Conservation (phyloP, 176 grass and related monocot species). For the sorghum (Sorghum bicolor) region Sorghum_bicolor_NCBIv3 NC_012871.2:4359501-4360000, state of each 20-base stretch:
- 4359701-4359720: constrained; percentile 59
- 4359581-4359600: constrained; percentile 57
- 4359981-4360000: constrained; percentile 27
- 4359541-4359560: constrained; percentile 37
- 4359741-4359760: constrained; percentile 59
- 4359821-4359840: constrained; percentile 61
- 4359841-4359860: constrained; percentile 61
- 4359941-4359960: constrained; percentile 65
- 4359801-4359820: constrained; percentile 38
- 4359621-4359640: constrained; percentile 58
- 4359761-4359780: constrained; percentile 48
- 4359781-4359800: constrained; percentile 44
- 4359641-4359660: constrained; percentile 45
- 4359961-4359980: constrained; percentile 36
- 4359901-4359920: too few relatives aligned
- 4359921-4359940: constrained; percentile 60
- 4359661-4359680: constrained; percentile 41
- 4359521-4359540: constrained; percentile 46
- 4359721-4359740: constrained; percentile 75
- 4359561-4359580: constrained; percentile 43
- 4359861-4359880: too few relatives aligned
- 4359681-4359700: constrained; percentile 29
- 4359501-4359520: constrained; percentile 52
- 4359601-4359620: constrained; percentile 55
- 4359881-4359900: too few relatives aligned